These are phyloP conservation scores for Kazachstania viticola DNA, from an alignment of 805 yeast species.

Conservation along the genomic window DNA sequence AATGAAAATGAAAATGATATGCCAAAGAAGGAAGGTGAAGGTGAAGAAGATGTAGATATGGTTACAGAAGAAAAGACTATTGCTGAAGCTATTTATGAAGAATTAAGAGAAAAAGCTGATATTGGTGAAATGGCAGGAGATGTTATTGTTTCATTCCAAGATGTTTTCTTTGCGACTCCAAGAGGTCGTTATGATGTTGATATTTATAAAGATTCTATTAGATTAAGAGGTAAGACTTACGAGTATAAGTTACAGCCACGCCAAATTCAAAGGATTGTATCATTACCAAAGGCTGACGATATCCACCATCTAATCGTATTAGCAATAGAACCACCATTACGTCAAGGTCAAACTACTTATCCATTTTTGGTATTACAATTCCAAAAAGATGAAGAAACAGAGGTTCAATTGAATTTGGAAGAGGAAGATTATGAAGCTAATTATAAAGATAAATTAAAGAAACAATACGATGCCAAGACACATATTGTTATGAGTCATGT, in stretches of 20 bases:
- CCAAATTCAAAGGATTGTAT: conserved; percentile 81
- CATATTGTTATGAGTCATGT: conserved; percentile 81
- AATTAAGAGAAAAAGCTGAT: conserved; percentile 83
- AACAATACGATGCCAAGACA: conserved; percentile 69
- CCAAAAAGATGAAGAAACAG: conserved; percentile 80
- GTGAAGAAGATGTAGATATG: conserved; percentile 12
- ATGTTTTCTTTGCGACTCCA: conserved; percentile 86
- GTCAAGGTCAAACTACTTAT: conserved; percentile 97
- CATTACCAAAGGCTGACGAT: conserved; percentile 91
- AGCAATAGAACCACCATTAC: conserved; percentile 91
- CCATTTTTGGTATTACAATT: conserved; percentile 88
- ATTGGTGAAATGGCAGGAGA: conserved; percentile 92
- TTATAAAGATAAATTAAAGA: conserved; percentile 65
- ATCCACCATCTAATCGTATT: conserved; percentile 76
- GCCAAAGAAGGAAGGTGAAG: conserved; percentile 19
- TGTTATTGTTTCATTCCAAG: conserved; percentile 86
- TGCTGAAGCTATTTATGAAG: conserved; percentile 82
- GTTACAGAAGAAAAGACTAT: conserved; percentile 38
- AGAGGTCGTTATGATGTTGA: conserved; percentile 98
- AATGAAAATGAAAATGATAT: conserved; percentile 36
- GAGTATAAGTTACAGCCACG: conserved; percentile 90
- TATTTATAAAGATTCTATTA: conserved; percentile 74
- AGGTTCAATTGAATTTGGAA: conserved; percentile 74
- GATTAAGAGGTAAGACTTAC: conserved; percentile 93
- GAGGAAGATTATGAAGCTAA: conserved; percentile 70